Base-by-base conservation (phyloP, 441 rosid genomes). In the Melastoma candidum region DNA sequence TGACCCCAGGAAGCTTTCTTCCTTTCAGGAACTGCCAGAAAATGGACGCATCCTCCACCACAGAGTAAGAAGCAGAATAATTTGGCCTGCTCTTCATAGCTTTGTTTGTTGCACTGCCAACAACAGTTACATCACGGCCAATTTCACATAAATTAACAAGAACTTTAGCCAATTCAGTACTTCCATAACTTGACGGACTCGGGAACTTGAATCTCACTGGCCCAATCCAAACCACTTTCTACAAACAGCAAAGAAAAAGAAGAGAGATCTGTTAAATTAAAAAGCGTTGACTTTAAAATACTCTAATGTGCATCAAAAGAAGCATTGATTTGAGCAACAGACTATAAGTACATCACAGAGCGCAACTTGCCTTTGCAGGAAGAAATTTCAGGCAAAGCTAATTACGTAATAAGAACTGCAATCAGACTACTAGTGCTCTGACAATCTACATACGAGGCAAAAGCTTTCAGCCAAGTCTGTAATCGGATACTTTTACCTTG, bases 181-280 rank as follows among this genome's bases (percentile, higher is more conserved):
- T 69, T 51, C 85, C 83, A 46, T 51, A 47, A 47, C 73, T 47
- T 51, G 51, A 55, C 48, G 49, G 64, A 67, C 60, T 54, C 48
- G 74, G 58, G 29, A 56, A 67, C 58, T 64, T 71, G 66, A 80
- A 80, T 61, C 72, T 72, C 65, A 72, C 66, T 13, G 87, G 84
- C 57, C 94, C 85, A 64, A 80, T 75, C 81, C 89, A 85, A 59
- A 69, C 53, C 49, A 80, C 57, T 71, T 75, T 82, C 94, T 85
- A 82, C 48, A 52, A 45, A 47, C 41, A 63, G 47, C 2, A 4
- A 56, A 26, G 45, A 61, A 58, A 65, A 24, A 36, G 26, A 60
- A 57, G 47, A 13, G 43, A 36, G 6, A 6, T 52, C 13, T 4
- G 0, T 2, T 24, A 25, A 44, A 1, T 12, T 12, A 36, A 44